A percentile compares a stretch with the other conserved stretches of the same genome.
Conservation (phyloP, 1,284 basidiomycete genomes). For the Ganoderma leucocontextum region DNA sequence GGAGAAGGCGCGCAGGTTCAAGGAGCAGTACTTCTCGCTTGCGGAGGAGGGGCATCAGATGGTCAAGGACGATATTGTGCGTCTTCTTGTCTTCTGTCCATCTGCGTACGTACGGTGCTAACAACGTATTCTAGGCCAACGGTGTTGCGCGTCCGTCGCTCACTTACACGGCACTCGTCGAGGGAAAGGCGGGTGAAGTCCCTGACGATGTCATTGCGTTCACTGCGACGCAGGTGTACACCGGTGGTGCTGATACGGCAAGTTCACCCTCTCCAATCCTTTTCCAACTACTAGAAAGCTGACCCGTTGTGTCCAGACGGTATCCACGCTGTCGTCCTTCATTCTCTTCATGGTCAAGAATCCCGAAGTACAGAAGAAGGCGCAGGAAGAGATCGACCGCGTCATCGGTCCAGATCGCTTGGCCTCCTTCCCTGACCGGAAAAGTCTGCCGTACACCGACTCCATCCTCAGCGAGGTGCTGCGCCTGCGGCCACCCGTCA, state of each 20-base stretch:
- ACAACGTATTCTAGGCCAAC: slow-evolving; percentile 45
- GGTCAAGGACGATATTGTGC: slow-evolving; percentile 26
- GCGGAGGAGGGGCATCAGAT: slow-evolving; percentile 22
- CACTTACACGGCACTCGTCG: slow-evolving; percentile 58
- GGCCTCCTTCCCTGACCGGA: slow-evolving; percentile 41
- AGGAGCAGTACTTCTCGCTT: slow-evolving; percentile 21
- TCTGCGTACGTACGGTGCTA: slow-evolving; percentile 48
- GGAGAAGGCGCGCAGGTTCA: slow-evolving; percentile 23
- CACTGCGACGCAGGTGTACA: slow-evolving; percentile 25
- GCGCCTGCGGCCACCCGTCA: slow-evolving; percentile 36
- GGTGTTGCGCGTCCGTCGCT: slow-evolving; percentile 30
- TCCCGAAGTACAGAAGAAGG: slow-evolving; percentile 40
- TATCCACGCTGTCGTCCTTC: slow-evolving; percentile 31
- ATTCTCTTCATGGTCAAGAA: slow-evolving; percentile 41
- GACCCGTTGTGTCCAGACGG: slow-evolving; percentile 11
- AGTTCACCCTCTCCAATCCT: neutral
- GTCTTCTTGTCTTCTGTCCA: neutral
- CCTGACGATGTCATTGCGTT: slow-evolving; percentile 23
- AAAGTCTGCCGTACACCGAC: slow-evolving; percentile 39
- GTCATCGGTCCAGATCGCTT: slow-evolving; percentile 41
- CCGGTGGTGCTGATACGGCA: slow-evolving; percentile 26
- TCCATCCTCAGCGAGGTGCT: slow-evolving; percentile 44
- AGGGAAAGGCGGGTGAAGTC: slow-evolving; percentile 49
- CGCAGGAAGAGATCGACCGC: slow-evolving; percentile 43
- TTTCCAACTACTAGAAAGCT: neutral